Evolutionary conservation across 2,329 filamentous ascomycete genomes (phyloP), one percentile per base, ranked within the genome.

Genomic region (Neonectria coccinea): DNA sequence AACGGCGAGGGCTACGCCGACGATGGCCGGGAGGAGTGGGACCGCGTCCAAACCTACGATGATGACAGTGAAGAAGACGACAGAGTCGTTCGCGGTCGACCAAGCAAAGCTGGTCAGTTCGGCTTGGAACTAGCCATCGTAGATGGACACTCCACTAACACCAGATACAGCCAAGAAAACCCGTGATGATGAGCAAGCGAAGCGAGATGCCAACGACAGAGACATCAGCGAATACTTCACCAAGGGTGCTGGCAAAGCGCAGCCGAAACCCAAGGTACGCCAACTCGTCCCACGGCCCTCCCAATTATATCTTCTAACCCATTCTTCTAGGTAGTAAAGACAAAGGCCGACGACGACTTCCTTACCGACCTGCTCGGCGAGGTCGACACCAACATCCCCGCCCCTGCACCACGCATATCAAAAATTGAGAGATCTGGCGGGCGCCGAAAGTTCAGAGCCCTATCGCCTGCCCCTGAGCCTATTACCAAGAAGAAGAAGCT

Each of bases 1-100:
- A 97, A 97, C 82, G 95, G 95, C 75, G 93, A 95, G 77, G 95
- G 96, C 41, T 99, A 99, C 75, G 95, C 93, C 70, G 95, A 98
- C 77, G 96, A 98, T 76, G 96, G 96, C 65, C 91, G 96, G 59
- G 94, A 97, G 80, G 96, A 98, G 73, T 95, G 95, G 94, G 90
- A 95, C 79, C 88, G 91, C 72, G 86, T 91, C 69, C 85, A 85
- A 64, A 84, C 86, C 67, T 88, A 91, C 77, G 86, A 91, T 67
- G 92, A 90, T 39, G 93, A 96, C 65, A 94, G 89, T 66, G 93
- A 97, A 45, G 73, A 73, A 3, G 76, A 79, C 9, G 72, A 76
- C 4, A 59, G 73, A 55, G 76, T 79, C 5, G 71, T 75, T 5
- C 82, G 82, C 50, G 82, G 83, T 29, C 83, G 83, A 65, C 79